A percentile compares a stretch with the other conserved stretches of the same genome.
phyloP scores from a whole-genome alignment of 2,329 filamentous ascomycete genomes.

The Scleromitrula shiraiana region DNA sequence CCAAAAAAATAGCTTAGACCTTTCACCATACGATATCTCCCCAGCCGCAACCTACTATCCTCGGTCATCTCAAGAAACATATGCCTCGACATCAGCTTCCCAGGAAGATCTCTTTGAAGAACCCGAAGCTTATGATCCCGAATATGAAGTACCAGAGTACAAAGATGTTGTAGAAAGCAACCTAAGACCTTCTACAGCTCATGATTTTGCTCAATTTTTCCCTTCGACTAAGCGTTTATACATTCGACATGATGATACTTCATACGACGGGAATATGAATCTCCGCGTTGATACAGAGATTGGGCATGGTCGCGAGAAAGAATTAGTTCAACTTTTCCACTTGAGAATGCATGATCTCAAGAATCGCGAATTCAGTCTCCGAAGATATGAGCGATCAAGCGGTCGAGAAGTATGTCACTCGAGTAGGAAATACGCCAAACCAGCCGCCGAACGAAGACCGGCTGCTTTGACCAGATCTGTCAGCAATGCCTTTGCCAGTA shows the following conservation, averaged over 20 bases:
- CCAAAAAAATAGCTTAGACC: slow-evolving; percentile 5
- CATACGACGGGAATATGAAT: slow-evolving; percentile 93
- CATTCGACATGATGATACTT: slow-evolving; percentile 85
- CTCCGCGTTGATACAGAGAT: slow-evolving; percentile 77
- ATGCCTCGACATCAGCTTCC: slow-evolving; percentile 64
- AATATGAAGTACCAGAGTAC: slow-evolving; percentile 31
- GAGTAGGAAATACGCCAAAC: slow-evolving; percentile 58
- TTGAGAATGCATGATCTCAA: slow-evolving; percentile 88
- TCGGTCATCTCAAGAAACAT: slow-evolving; percentile 54
- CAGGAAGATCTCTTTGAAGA: slow-evolving; percentile 46
- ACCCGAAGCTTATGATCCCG: slow-evolving; percentile 32
- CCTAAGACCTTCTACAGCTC: slow-evolving; percentile 68
- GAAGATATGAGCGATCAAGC: slow-evolving; percentile 86
- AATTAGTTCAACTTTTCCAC: slow-evolving; percentile 75
- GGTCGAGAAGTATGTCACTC: slow-evolving; percentile 89
- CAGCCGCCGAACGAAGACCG: slow-evolving; percentile 34
- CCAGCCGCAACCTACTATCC: slow-evolving; percentile 22
- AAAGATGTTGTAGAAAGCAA: slow-evolving; percentile 56
- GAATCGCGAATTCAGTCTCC: slow-evolving; percentile 79
- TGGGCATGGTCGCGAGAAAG: slow-evolving; percentile 43
- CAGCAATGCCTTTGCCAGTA: slow-evolving; percentile 41
- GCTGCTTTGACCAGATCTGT: slow-evolving; percentile 42
- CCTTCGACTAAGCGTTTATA: slow-evolving; percentile 73
- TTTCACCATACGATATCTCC: slow-evolving; percentile 17
- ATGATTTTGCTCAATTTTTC: slow-evolving; percentile 78